Percentiles rank a stretch among this genome's conserved stretches.
These are phyloP conservation scores for Eremothecium cymbalariae DNA, from an alignment of 1,139 yeast species.

Conservation along the genomic window DNA sequence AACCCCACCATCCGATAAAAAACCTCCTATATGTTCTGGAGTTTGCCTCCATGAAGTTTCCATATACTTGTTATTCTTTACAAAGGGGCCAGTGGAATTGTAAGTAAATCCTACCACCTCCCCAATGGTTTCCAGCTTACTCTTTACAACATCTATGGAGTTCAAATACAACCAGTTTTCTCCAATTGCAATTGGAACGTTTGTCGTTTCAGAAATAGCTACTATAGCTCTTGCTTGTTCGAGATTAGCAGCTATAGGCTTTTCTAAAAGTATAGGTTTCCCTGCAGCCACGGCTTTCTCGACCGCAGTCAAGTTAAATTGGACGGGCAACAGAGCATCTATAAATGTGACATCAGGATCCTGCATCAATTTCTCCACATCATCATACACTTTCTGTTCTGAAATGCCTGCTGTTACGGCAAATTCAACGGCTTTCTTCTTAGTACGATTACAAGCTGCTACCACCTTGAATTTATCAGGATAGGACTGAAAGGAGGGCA, in stretches of 20 bases:
- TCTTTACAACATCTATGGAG: conserved; percentile 45
- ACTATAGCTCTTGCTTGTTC: conserved; percentile 76
- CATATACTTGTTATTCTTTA: conserved; percentile 54
- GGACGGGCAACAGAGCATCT: conserved; percentile 83
- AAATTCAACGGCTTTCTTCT: conserved; percentile 68
- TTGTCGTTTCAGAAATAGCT: conserved; percentile 46
- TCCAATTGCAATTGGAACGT: conserved; percentile 63
- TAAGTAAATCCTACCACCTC: conserved; percentile 68
- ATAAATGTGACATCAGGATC: conserved; percentile 63
- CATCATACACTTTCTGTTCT: conserved; percentile 48
- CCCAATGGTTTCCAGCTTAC: conserved; percentile 63
- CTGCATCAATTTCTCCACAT: conserved; percentile 54
- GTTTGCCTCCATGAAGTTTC: conserved; percentile 75
- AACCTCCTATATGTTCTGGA: conserved; percentile 90
- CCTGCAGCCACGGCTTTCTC: conserved; percentile 51
- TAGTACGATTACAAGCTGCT: conserved; percentile 77
- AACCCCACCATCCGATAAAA: conserved; percentile 88
- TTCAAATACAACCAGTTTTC: conserved; percentile 79
- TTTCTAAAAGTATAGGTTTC: conserved; percentile 76
- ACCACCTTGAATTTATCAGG: conserved; percentile 39
- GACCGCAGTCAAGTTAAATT: conserved; percentile 60
- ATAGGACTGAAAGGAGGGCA: conserved; percentile 56
- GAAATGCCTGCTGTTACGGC: conserved; percentile 56
- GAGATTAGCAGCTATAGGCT: conserved; percentile 84
- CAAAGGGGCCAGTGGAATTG: conserved; percentile 75